Base-by-base conservation (phyloP, 768 basidiomycete genomes). In the Hygrocybe coccinea region DNA sequence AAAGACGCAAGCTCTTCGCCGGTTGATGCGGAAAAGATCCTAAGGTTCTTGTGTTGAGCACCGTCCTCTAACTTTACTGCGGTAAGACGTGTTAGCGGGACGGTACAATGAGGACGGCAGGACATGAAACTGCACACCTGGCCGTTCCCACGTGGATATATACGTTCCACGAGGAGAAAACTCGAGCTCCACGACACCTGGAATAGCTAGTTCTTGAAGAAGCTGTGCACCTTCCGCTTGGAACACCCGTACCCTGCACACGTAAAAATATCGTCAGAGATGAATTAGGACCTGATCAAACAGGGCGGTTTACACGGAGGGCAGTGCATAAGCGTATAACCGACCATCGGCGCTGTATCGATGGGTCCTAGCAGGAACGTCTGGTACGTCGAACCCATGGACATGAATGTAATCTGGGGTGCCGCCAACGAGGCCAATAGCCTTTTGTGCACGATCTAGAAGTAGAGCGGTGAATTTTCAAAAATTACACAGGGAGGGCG, bases 151-250 rank as follows among this genome's bases (percentile, higher is more conserved):
- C 46, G 91, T 95, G 52, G 92, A 95, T 41, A 99, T 66, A 71
- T 91, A 97, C 0, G 89, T 92, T 37, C 92, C 95, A 58, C 89
- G 82, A 9, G 97, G 95, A 5, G 95, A 98, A 72, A 99, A 97
- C 64, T 80, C 81, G 63, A 97, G 68, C 66, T 97, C 97, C 51
- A 93, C 68, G 59, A 89, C 80, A 63, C 86, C 89, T 63, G 86
- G 79, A 50, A 90, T 74, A 44, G 79, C 70, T 58, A 95, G 81
- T 65, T 92, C 87, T 61, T 82, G 82, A 57, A 94, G 76, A 55
- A 92, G 77, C 67, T 83, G 77, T 56, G 82, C 83, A 67, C 80
- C 79, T 72, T 87, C 81, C 62, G 88, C 85, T 70, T 90, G 80
- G 71, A 81, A 82, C 68, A 95, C 81, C 71, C 82, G 81, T 65